phyloP scores from a whole-genome alignment of 495 filamentous ascomycete genomes.

The Podospora pseudoanserina region DNA sequence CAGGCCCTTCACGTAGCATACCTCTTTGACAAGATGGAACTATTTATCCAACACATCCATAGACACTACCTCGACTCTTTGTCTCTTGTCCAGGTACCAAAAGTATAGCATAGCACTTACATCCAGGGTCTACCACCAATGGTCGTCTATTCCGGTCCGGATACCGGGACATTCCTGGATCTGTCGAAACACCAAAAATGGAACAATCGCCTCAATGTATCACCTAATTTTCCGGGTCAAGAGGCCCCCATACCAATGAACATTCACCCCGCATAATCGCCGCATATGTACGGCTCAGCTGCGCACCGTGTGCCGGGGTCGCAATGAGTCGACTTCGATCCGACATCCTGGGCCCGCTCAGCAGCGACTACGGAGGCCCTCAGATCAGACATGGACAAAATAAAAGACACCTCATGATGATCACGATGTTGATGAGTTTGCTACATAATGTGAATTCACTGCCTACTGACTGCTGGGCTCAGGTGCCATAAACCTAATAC shows the following conservation, averaged over 20 bases:
- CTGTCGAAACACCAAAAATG: not conserved
- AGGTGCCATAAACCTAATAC: not conserved
- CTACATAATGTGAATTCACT: not conserved
- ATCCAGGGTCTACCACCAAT: not conserved
- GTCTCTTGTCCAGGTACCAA: not conserved
- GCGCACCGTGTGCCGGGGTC: not conserved
- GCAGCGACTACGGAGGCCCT: not conserved
- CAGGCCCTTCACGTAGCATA: not conserved
- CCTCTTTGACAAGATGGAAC: not conserved
- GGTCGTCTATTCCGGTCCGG: not conserved
- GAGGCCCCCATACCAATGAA: not conserved
- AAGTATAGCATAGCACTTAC: not conserved
- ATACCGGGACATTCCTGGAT: conserved; percentile 1
- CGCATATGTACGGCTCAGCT: not conserved
- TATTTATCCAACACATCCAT: not conserved
- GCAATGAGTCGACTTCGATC: conserved; percentile 3
- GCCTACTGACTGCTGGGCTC: not conserved
- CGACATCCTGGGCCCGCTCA: not conserved
- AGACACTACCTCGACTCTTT: not conserved
- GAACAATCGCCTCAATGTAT: conserved; percentile 11
- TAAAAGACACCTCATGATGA: too few species aligned
- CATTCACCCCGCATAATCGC: not conserved
- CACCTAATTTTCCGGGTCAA: conserved; percentile 7
- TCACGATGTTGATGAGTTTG: not conserved
- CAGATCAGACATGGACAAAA: not conserved